These are phyloP conservation scores for Neovahlkampfia damariscottae DNA, from an alignment of 78 protist species.

Conservation along the genomic window DNA sequence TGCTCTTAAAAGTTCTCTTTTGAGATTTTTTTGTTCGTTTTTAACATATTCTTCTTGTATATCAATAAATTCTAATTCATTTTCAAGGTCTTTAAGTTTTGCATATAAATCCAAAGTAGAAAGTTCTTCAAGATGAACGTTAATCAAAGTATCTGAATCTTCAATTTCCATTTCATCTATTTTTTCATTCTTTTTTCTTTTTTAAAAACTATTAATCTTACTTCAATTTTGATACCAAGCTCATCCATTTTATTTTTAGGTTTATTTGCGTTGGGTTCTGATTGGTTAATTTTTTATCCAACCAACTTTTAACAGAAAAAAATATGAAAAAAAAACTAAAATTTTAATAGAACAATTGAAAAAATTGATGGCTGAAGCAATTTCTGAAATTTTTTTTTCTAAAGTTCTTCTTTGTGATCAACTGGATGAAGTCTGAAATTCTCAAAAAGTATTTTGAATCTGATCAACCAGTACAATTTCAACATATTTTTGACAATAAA, in stretches of 20 bases:
- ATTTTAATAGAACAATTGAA: background rate
- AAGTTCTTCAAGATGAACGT: background rate
- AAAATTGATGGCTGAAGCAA: no score
- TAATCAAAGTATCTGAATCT: no score
- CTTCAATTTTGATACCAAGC: background rate
- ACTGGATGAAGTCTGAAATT: background rate
- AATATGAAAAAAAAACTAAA: background rate
- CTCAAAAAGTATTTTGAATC: background rate
- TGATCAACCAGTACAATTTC: background rate
- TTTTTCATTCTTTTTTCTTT: background rate
- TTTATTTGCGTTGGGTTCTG: background rate
- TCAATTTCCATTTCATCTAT: no score
- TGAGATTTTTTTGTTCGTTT: constrained; percentile 81
- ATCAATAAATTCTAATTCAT: constrained; percentile 65
- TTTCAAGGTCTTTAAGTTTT: constrained; percentile 50
- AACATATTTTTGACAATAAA: background rate
- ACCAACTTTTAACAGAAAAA: background rate
- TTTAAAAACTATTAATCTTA: background rate
- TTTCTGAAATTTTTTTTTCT: no score
- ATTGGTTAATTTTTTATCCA: no score
- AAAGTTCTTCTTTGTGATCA: no score
- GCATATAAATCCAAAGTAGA: constrained; percentile 41
- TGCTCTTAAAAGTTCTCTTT: constrained; percentile 89
- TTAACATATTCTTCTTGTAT: constrained; percentile 89
- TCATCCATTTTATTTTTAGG: constrained; percentile 1